Evolutionary conservation across 345 rosid species (phyloP), one percentile per base, ranked within the genome.

Genomic region (Diplotaxis tenuifolia): DNA sequence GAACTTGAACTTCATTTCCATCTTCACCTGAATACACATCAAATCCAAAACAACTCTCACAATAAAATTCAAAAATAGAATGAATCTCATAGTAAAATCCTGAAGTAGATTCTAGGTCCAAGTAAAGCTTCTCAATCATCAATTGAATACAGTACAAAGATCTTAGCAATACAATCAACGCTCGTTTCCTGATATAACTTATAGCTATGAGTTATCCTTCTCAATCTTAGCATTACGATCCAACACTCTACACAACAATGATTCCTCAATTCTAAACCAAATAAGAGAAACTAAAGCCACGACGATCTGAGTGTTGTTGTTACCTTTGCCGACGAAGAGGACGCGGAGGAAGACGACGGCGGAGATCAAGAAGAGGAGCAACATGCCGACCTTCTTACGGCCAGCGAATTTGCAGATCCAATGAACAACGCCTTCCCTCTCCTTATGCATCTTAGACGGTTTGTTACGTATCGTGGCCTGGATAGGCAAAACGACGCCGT

Each of bases 321-420:
- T 31, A 77, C 99, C 98, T 92, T 90, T 96, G 21, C 96, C 97
- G 47, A 92, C 84, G 67, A 85, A 92, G 68, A 96, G 78, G 31
- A 90, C 96, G 82, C 96, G 88, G 40, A 86, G 49, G 75, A 92
- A 90, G 82, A 90, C 95, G 2, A 87, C 89, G 11, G 95, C 93
- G 6, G 99, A 92, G 81, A 92, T 83, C 29, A 82, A 36, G 74
- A 90, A 90, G 70, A 96, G 96, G 21, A 96, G 83, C 79, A 89
- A 68, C 99, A 90, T 96, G 73, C 99, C 98, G 4, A 96, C 87
- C 79, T 89, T 92, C 84, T 87, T 96, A 52, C 97, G 91, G 29
- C 98, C 98, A 10, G 89, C 96, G 78, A 89, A 83, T 78, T 96
- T 96, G 76, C 80, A 85, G 96, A 96, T 89, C 97, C 96, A 90